A percentile compares a stretch with the other conserved stretches of the same genome.
Evolutionary conservation across 352 stramenopile species (phyloP).

Genomic region (Phytopythium aichiense): DNA sequence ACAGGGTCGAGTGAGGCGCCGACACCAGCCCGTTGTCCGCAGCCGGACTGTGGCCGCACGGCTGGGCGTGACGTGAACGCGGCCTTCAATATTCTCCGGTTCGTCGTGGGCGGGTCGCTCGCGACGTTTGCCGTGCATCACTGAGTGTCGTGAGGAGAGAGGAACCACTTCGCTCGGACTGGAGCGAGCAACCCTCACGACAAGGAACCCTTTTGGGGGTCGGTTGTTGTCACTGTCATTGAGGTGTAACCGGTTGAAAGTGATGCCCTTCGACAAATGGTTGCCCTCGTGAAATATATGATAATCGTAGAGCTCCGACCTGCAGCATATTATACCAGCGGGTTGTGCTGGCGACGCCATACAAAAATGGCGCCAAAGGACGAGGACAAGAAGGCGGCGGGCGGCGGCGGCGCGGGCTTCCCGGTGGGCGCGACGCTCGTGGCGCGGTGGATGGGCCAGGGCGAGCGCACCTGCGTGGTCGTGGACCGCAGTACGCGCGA

Average conservation of each 20-base stretch:
- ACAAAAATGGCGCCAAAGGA: conserved; percentile 3
- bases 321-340: not conserved
- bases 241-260: conserved; percentile 2
- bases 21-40: no score
- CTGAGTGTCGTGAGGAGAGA: no score
- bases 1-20: no score
- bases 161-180: no score
- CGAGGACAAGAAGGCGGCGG: conserved; percentile 7
- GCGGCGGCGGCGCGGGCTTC: conserved; percentile 30
- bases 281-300: not conserved
- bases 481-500: conserved; percentile 63
- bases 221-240: no score
- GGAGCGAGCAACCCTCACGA: not conserved
- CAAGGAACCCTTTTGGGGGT: no score
- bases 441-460: conserved; percentile 72
- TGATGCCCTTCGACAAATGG: not conserved
- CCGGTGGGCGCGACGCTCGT: conserved; percentile 58
- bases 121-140: no score
- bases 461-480: conserved; percentile 76
- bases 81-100: no score
- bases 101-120: no score
- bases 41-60: no score
- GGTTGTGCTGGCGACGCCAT: no score
- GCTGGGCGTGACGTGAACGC: no score
- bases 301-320: not conserved